phyloP scores from a whole-genome alignment of 805 yeast genomes.

The Nadsonia fulvescens region DNA sequence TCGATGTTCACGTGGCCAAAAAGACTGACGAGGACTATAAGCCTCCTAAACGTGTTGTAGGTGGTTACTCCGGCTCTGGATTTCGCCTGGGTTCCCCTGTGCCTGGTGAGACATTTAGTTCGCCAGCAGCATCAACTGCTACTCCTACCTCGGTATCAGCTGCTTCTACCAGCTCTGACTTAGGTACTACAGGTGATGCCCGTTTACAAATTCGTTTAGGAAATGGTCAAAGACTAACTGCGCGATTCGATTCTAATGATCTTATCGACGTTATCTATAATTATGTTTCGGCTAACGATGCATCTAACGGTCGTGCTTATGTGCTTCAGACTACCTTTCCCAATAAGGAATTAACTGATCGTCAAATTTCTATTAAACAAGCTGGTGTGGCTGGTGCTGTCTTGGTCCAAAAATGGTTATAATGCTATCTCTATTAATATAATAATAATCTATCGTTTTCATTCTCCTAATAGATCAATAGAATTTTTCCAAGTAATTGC shows the following conservation, averaged over 20 bases:
- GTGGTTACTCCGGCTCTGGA: conserved; percentile 67
- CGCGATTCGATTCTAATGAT: conserved; percentile 45
- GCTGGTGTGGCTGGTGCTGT: conserved; percentile 72
- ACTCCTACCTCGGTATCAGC: conserved; percentile 11
- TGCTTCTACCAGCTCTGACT: conserved; percentile 2
- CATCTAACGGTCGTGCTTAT: conserved; percentile 31
- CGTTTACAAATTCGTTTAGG: conserved; percentile 71
- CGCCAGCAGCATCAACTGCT: conserved; percentile 7
- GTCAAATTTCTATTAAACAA: conserved; percentile 38
- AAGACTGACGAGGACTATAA: conserved; percentile 65
- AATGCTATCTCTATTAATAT: too few species aligned
- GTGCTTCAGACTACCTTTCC: conserved; percentile 71
- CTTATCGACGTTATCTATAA: conserved; percentile 50
- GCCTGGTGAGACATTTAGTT: conserved; percentile 38
- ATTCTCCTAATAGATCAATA: conserved; percentile 26
- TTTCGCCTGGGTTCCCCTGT: conserved; percentile 79
- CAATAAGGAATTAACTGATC: conserved; percentile 47
- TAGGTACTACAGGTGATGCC: conserved; percentile 17
- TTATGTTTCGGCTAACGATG: conserved; percentile 36
- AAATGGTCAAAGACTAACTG: conserved; percentile 53
- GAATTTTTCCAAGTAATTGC: conserved; percentile 36
- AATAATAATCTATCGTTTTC: too few species aligned
- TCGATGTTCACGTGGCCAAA: conserved; percentile 72
- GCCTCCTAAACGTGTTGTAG: conserved; percentile 43
- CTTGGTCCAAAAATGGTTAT: conserved; percentile 81